Conservation (phyloP, 176 grass and related monocot genomes). For the Chloris gayana region DNA sequence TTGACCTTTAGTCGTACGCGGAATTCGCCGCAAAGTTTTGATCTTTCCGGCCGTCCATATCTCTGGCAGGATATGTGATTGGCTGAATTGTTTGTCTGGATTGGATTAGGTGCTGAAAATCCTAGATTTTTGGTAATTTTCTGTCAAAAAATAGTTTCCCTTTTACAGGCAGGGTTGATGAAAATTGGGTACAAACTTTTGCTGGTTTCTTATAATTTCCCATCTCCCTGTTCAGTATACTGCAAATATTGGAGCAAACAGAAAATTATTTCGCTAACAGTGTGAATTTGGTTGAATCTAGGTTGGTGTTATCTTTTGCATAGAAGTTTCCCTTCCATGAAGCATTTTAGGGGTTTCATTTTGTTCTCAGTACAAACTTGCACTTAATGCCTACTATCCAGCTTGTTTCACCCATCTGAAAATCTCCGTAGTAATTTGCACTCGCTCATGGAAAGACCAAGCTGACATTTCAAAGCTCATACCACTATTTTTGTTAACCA, state of each 20-base stretch:
- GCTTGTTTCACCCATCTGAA: neutral
- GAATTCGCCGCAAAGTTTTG: neutral
- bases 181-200: neutral
- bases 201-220: neutral
- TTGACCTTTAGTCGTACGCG: neutral
- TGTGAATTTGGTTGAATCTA: neutral
- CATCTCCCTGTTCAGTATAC: neutral
- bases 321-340: neutral
- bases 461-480: neutral
- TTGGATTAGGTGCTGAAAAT: neutral
- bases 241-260: neutral
- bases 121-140: neutral
- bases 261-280: neutral
- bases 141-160: neutral
- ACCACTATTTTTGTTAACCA: neutral
- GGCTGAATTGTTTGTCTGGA: neutral
- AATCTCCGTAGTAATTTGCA: neutral
- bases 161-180: neutral
- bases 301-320: neutral
- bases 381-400: neutral
- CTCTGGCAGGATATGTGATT: neutral
- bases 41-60: neutral
- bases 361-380: neutral
- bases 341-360: neutral
- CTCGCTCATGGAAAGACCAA: neutral